A percentile compares a stretch with the other conserved stretches of the same genome.
phyloP scores from a whole-genome alignment of 2,329 filamentous ascomycete genomes.

The Sporothrix luriei region DNA sequence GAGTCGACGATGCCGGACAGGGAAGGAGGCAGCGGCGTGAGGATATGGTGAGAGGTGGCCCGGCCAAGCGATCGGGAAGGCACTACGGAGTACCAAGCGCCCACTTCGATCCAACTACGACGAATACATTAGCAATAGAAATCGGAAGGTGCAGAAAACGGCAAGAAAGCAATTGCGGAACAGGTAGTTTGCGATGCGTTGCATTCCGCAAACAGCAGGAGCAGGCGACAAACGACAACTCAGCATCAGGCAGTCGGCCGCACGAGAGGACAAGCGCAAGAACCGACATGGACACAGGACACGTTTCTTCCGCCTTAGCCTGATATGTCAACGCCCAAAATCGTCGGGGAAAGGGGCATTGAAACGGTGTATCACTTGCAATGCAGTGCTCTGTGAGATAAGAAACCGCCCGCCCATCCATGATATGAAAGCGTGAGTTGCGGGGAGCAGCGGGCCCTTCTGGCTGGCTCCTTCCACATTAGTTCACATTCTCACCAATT shows the following conservation, averaged over 20 bases:
- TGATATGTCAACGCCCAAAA: not conserved
- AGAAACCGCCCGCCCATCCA: slow-evolving; percentile 1
- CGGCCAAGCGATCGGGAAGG: not conserved
- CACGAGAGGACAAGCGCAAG: no score
- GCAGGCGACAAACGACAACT: not conserved
- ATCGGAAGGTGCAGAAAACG: slow-evolving; percentile 1
- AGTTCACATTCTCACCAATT: not conserved
- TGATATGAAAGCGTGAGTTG: slow-evolving; percentile 16
- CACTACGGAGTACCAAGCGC: not conserved
- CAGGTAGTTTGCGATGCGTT: not conserved
- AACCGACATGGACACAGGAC: no score
- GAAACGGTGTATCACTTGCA: slow-evolving; percentile 6
- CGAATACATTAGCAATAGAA: slow-evolving; percentile 20
- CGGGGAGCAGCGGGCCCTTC: slow-evolving; percentile 19
- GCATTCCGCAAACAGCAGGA: slow-evolving; percentile 23
- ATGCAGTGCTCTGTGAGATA: slow-evolving; percentile 19
- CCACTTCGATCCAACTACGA: not conserved
- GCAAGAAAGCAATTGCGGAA: not conserved
- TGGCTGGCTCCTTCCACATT: slow-evolving; percentile 19
- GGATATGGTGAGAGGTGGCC: slow-evolving; percentile 10
- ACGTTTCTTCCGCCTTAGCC: not conserved
- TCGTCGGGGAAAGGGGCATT: not conserved
- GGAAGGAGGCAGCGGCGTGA: slow-evolving; percentile 8
- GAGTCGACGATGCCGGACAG: slow-evolving; percentile 18
- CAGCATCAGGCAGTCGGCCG: not conserved